Percentiles rank a stretch among this genome's conserved stretches.
These are phyloP conservation scores for Mycena floridula DNA, from an alignment of 768 basidiomycete species.

Conservation along the genomic window DNA sequence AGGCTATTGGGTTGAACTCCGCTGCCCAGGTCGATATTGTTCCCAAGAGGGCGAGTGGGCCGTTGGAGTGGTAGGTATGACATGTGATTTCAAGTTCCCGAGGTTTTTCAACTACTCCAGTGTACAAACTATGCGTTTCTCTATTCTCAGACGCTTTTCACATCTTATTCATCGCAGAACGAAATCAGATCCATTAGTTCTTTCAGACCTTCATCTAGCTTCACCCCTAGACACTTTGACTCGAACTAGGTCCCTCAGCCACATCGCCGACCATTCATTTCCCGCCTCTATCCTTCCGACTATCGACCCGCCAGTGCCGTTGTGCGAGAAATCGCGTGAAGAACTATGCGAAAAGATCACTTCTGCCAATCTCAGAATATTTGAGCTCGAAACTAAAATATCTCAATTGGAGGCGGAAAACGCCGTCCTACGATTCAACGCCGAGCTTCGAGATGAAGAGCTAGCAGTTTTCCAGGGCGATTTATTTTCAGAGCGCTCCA, in stretches of 20 bases:
- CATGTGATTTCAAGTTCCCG: no score
- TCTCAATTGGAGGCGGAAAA: background rate
- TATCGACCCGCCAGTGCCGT: background rate
- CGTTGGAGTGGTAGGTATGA: no score
- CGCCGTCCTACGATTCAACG: background rate
- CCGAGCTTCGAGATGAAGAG: background rate
- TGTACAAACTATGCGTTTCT: conserved; percentile 1
- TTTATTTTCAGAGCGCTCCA: background rate
- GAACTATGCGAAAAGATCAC: no score
- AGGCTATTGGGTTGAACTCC: conserved; percentile 24
- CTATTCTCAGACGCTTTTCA: background rate
- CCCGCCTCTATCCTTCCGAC: background rate
- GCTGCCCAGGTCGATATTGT: no score
- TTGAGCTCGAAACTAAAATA: background rate
- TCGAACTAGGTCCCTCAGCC: background rate
- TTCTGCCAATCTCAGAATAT: background rate
- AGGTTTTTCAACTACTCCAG: no score
- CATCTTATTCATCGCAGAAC: background rate
- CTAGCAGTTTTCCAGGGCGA: background rate
- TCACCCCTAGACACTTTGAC: background rate
- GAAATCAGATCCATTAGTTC: background rate
- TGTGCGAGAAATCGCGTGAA: background rate
- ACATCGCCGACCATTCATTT: background rate
- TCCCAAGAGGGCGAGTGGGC: no score
- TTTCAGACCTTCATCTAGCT: background rate